Evolutionary conservation across 768 basidiomycete species (phyloP).

Genomic region (Leccinum variicolor): DNA sequence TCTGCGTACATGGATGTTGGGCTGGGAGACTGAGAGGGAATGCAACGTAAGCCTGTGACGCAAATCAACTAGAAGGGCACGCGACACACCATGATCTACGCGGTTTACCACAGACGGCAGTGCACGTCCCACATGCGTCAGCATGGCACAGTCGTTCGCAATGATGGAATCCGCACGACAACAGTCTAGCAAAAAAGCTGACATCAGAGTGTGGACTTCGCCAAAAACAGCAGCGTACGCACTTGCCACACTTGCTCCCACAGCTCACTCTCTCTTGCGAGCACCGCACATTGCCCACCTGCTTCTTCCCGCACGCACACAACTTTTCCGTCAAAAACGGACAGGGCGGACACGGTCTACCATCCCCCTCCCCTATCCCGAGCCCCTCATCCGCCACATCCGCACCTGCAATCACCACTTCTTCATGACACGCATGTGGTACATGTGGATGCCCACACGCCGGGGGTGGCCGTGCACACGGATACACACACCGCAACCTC

Average conservation of each 20-base stretch:
- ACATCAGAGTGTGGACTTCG: background rate
- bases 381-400: constrained; percentile 26
- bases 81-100: constrained; percentile 73
- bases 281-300: constrained; percentile 76
- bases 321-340: constrained; percentile 71
- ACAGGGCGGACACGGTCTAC: constrained; percentile 74
- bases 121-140: constrained; percentile 77
- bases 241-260: constrained; percentile 78
- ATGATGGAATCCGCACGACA: constrained; percentile 86
- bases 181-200: constrained; percentile 39
- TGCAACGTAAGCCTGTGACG: background rate
- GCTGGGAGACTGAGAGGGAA: constrained; percentile 49
- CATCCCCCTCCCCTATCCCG: background rate
- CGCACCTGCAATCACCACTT: constrained; percentile 33
- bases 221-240: constrained; percentile 25
- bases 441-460: constrained; percentile 80
- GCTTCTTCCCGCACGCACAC: constrained; percentile 90
- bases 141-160: constrained; percentile 83
- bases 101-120: constrained; percentile 77
- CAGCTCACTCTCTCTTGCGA: constrained; percentile 79
- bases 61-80: background rate
- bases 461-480: constrained; percentile 67
- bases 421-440: constrained; percentile 82
- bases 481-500: constrained; percentile 70
- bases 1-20: constrained; percentile 69